Evolutionary conservation across 768 basidiomycete genomes (phyloP).

Genomic region (Trametes gibbosa): DNA sequence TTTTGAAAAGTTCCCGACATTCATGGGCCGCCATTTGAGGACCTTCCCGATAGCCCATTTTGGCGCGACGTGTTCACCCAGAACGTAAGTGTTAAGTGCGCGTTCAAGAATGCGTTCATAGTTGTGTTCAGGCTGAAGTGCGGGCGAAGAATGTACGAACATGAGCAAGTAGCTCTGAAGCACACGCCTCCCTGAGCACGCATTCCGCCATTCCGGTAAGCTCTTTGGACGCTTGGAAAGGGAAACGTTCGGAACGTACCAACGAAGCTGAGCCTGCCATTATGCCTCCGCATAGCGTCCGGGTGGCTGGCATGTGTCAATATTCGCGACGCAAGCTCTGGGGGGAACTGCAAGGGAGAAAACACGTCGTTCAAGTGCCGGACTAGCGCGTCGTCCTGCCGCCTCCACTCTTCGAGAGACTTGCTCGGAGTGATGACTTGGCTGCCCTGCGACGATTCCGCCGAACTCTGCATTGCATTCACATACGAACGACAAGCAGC

Average conservation of each 20-base stretch:
- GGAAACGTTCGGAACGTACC: constrained; percentile 43
- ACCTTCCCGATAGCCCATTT: constrained; percentile 72
- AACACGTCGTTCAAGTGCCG: constrained; percentile 65
- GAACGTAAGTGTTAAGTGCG: constrained; percentile 62
- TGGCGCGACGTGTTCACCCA: constrained; percentile 73
- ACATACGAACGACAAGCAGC: neutral
- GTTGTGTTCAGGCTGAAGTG: constrained; percentile 48
- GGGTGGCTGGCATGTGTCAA: constrained; percentile 79
- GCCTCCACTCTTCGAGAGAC: constrained; percentile 8
- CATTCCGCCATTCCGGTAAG: neutral
- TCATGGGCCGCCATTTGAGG: constrained; percentile 71
- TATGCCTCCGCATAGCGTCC: constrained; percentile 64
- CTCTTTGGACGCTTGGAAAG: neutral
- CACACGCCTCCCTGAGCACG: constrained; percentile 65
- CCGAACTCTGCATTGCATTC: neutral
- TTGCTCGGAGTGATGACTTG: constrained; percentile 9
- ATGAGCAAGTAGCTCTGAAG: constrained; percentile 73
- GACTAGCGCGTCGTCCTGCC: constrained; percentile 29
- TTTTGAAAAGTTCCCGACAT: constrained; percentile 15
- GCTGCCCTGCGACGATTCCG: neutral
- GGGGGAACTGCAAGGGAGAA: constrained; percentile 63
- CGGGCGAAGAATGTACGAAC: constrained; percentile 56
- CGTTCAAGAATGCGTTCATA: constrained; percentile 55
- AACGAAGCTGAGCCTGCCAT: constrained; percentile 67
- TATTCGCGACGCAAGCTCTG: constrained; percentile 66